Evolutionary conservation across 2,329 filamentous ascomycete genomes (phyloP), one percentile per base, ranked within the genome.

Genomic region (Cercospora beticola): DNA sequence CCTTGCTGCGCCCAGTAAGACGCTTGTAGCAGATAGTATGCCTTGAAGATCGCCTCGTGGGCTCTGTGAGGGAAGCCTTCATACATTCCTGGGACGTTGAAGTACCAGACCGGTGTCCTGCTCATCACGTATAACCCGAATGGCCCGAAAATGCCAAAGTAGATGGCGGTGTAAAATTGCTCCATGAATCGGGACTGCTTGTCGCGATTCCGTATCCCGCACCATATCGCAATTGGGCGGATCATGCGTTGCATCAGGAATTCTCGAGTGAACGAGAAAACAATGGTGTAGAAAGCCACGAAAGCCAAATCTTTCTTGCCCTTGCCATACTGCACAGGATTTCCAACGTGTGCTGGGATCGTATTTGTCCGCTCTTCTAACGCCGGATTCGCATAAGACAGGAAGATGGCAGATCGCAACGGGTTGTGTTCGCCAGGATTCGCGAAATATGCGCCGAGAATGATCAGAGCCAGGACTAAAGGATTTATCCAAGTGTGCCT

Each of bases 121-220:
- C 87, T 91, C 94, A 98, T 97, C 78, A 97, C 92, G 78, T 91
- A 97, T 76, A 97, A 80, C 64, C 94, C 94, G 65, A 89, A 90
- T 1, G 93, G 93, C 1, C 93, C 93, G 67, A 96, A 89, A 67
- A 95, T 79, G 56, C 81, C 88, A 80, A 97, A 97, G 85, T 98
- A 97, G 64, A 97, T 83, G 28, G 93, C 94, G 1, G 94, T 97
- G 82, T 98, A 98, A 77, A 91, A 88, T 82, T 98, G 94, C 81
- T 98, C 94, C 92, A 97, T 95, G 85, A 97, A 97, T 36, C 94
- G 90, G 16, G 90, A 87, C 77, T 95, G 93, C 83, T 97, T 97
- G 71, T 86, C 88, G 66, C 89, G 87, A 71, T 87, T 88, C 69
- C 83, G 86, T 76, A 97, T 88, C 16, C 92, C 91, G 65, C 84